Evolutionary conservation across 108 stramenopile species (phyloP).

Genomic region (Discostella pseudostelligera): DNA sequence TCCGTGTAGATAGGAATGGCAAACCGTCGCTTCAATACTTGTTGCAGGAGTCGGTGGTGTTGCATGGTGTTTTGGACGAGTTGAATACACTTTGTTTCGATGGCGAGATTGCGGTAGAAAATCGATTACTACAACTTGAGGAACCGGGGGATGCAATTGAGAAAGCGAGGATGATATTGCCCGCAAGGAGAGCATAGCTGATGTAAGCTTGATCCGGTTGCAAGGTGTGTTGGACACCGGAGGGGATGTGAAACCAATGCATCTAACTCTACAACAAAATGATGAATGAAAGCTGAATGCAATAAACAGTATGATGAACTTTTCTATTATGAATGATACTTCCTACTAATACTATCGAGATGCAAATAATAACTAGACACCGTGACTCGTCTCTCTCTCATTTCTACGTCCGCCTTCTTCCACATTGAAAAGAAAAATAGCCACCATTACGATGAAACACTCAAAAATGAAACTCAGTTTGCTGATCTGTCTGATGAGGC

Average conservation of each 20-base stretch:
- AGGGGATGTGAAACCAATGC: no score
- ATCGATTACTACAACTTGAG: constrained; percentile 56
- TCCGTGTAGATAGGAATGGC: constrained; percentile 59
- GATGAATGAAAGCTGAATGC: no score
- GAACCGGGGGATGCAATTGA: constrained; percentile 51
- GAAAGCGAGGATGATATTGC: constrained; percentile 53
- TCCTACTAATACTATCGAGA: no score
- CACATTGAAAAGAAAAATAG: no score
- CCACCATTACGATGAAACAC: no score
- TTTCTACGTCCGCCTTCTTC: no score
- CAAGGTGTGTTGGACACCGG: no score
- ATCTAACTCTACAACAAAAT: no score
- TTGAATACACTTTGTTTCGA: constrained; percentile 53
- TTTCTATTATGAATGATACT: no score
- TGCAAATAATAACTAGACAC: no score
- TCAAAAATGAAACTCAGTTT: constrained; percentile 1
- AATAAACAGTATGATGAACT: no score
- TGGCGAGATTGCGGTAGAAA: constrained; percentile 51
- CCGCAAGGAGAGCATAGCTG: constrained; percentile 56
- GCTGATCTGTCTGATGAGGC: constrained; percentile 3
- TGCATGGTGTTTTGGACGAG: constrained; percentile 73
- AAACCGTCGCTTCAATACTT: constrained; percentile 56
- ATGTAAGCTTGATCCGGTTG: neutral
- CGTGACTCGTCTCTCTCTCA: no score
- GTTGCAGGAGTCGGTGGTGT: constrained; percentile 67